Conservation (phyloP, 179 eudicot genomes). For the Actinidia chinensis region DNA sequence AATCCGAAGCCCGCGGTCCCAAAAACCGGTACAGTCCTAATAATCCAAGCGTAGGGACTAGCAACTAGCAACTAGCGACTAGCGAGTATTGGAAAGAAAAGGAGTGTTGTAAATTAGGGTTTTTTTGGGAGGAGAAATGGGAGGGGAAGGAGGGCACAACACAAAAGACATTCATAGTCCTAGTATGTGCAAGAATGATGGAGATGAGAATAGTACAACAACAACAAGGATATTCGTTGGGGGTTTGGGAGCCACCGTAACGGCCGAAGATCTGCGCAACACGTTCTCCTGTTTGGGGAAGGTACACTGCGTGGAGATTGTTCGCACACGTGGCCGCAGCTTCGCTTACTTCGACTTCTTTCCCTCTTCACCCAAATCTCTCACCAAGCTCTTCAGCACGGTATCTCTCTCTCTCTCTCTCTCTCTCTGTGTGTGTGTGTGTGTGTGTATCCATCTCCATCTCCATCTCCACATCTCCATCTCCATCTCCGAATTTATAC, state of each 20-base stretch:
- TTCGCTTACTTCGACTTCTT: slow-evolving; percentile 77
- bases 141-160: neutral
- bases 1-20: no score
- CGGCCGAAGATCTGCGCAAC: slow-evolving; percentile 55
- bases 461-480: no score
- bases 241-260: slow-evolving; percentile 72
- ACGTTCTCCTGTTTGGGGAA: slow-evolving; percentile 64
- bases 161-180: no score
- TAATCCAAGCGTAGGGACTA: no score
- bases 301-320: slow-evolving; percentile 52
- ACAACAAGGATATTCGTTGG: slow-evolving; percentile 61
- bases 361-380: slow-evolving; percentile 68
- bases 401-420: slow-evolving; percentile 36
- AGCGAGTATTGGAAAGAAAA: no score
- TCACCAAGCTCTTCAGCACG: slow-evolving; percentile 84
- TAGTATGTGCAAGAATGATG: neutral
- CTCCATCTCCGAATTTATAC: no score
- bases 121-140: slow-evolving; percentile 7
- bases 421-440: neutral
- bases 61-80: no score
- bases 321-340: slow-evolving; percentile 73
- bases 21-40: no score
- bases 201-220: neutral
- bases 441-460: no score
- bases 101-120: no score